phyloP scores from a whole-genome alignment of 257 asterid species.

The Solanum chiquidenum region DNA sequence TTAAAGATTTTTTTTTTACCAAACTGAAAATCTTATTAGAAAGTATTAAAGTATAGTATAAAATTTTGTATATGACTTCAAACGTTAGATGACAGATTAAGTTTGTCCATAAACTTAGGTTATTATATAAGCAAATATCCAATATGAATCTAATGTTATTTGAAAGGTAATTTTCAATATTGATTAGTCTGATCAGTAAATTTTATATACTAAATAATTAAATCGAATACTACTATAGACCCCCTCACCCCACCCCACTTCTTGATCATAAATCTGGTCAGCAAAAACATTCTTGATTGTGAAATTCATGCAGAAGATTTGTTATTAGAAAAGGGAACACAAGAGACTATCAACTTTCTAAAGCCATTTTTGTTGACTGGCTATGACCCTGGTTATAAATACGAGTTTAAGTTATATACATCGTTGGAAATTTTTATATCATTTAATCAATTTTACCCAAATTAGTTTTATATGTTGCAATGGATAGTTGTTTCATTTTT shows the following conservation, averaged over 20 bases:
- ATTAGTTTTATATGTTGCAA: background rate
- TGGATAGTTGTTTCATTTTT: background rate
- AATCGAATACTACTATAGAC: background rate
- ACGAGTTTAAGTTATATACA: background rate
- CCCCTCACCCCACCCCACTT: background rate
- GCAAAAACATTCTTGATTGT: background rate
- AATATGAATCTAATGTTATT: background rate
- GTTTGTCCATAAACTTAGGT: background rate
- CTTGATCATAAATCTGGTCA: background rate
- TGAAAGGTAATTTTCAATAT: background rate
- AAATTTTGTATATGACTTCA: background rate
- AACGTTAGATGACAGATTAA: background rate
- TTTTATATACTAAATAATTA: rapidly evolving
- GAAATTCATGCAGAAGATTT: background rate
- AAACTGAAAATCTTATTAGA: background rate
- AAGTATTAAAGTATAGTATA: background rate
- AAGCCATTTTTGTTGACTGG: background rate
- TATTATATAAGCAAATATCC: background rate
- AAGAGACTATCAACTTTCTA: background rate
- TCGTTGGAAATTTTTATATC: rapidly evolving
- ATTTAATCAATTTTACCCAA: background rate
- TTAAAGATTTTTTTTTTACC: background rate
- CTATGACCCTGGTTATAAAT: background rate
- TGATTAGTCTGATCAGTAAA: background rate
- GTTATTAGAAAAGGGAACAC: background rate